These are phyloP conservation scores for Fraxinus xanthoxyloides DNA, from an alignment of 305 asterid species.

Conservation along the genomic window DNA sequence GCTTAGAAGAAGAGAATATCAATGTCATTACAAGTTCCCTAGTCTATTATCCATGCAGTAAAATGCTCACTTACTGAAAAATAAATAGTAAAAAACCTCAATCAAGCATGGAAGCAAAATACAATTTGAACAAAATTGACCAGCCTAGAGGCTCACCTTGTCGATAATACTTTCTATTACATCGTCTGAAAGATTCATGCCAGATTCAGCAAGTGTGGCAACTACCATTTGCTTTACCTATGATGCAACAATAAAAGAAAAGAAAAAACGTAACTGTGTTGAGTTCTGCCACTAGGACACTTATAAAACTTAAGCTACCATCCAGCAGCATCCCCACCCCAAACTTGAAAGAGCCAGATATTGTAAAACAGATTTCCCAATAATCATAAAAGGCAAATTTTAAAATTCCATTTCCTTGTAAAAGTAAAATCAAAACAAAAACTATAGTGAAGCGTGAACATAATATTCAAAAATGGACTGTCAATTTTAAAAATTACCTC, in stretches of 20 bases:
- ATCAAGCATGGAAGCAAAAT: constrained; percentile 5
- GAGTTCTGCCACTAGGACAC: neutral
- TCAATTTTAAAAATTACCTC: constrained; percentile 47
- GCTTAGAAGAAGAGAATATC: constrained; percentile 14
- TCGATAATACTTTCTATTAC: constrained; percentile 66
- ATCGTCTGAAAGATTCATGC: constrained; percentile 78
- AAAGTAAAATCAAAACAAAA: neutral
- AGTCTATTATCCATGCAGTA: too few relatives aligned
- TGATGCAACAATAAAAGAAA: constrained; percentile 16
- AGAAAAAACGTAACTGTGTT: neutral
- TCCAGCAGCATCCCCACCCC: neutral
- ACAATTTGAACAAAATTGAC: neutral
- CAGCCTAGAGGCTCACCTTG: constrained; percentile 40
- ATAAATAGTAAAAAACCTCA: neutral
- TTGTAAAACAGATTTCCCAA: neutral
- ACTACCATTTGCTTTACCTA: constrained; percentile 91
- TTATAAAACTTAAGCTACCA: neutral
- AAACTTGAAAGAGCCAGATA: neutral
- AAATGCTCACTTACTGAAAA: constrained; percentile 13
- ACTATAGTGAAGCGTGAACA: neutral
- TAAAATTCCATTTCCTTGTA: neutral
- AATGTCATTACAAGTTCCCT: neutral
- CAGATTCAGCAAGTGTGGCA: constrained; percentile 84
- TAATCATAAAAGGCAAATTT: neutral
- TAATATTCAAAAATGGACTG: constrained; percentile 7